These are phyloP conservation scores for Neonectria neomacrospora DNA, from an alignment of 2,329 filamentous ascomycete species.

Conservation along the genomic window DNA sequence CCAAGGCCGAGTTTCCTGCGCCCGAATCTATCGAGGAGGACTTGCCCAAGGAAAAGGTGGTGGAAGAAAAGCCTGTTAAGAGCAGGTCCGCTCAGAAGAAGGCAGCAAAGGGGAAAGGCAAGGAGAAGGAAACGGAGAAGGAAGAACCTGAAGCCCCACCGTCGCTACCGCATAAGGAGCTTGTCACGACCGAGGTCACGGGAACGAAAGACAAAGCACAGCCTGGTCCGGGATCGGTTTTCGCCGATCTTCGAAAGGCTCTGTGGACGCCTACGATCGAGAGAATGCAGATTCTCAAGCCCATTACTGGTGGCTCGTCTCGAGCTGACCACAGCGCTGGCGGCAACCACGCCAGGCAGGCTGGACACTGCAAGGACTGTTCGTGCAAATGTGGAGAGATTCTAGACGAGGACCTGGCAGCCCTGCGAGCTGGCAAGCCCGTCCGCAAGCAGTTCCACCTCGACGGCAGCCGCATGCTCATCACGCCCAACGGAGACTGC, in stretches of 20 bases:
- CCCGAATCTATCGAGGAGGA: constrained; percentile 19
- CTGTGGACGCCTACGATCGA: constrained; percentile 50
- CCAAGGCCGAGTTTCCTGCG: constrained; percentile 24
- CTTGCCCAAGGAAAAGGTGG: constrained; percentile 25
- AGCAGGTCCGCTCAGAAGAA: constrained; percentile 48
- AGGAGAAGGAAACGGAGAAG: constrained; percentile 38
- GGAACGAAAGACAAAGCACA: constrained; percentile 46
- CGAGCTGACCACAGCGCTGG: constrained; percentile 42
- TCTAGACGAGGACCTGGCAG: constrained; percentile 62
- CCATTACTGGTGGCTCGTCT: constrained; percentile 46
- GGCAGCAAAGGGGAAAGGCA: constrained; percentile 46
- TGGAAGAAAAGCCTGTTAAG: constrained; percentile 40
- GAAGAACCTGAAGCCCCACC: constrained; percentile 40
- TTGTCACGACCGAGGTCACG: constrained; percentile 28
- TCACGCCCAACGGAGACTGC: constrained; percentile 81
- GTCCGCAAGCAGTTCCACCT: constrained; percentile 68
- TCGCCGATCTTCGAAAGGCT: constrained; percentile 49
- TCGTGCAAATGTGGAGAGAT: constrained; percentile 55
- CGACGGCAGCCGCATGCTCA: constrained; percentile 74
- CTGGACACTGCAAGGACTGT: constrained; percentile 51
- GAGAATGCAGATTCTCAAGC: constrained; percentile 52
- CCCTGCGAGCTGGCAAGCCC: constrained; percentile 65
- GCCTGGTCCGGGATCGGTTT: constrained; percentile 49
- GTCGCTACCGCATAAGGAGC: constrained; percentile 33
- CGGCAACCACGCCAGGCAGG: constrained; percentile 37